A percentile compares a stretch with the other conserved stretches of the same genome.
Conservation (phyloP, 192 early-diverging fungal genomes). For the Gamsiella multidivaricata region DNA sequence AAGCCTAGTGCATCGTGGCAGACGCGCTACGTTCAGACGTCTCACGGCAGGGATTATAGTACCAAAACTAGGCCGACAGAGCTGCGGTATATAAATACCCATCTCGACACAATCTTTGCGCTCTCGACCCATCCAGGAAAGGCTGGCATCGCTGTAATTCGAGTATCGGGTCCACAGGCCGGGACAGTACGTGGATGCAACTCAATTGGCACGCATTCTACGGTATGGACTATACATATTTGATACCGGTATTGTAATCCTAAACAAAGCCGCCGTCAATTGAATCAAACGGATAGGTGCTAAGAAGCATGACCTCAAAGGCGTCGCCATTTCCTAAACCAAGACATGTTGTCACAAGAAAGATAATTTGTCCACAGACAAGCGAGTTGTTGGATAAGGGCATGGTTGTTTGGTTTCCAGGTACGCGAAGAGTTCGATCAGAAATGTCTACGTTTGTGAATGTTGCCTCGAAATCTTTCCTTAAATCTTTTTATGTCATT, state of each 20-base stretch:
- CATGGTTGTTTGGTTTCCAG: constrained; percentile 68
- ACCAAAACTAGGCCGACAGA: not conserved
- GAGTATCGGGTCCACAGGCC: constrained; percentile 73
- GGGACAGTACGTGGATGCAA: constrained; percentile 50
- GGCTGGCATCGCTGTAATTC: constrained; percentile 80
- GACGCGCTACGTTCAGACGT: not conserved
- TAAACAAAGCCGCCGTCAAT: not conserved
- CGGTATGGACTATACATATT: too few relatives aligned
- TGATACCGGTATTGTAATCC: too few relatives aligned
- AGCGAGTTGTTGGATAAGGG: constrained; percentile 67
- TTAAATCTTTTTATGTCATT: too few relatives aligned
- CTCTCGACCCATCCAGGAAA: constrained; percentile 79
- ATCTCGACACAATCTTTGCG: constrained; percentile 76
- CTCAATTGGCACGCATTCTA: not conserved
- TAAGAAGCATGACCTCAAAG: constrained; percentile 41
- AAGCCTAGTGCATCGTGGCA: not conserved
- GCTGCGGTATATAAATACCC: constrained; percentile 38
- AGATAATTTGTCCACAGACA: constrained; percentile 57
- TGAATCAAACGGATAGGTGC: constrained; percentile 6
- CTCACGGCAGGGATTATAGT: too few relatives aligned
- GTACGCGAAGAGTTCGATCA: constrained; percentile 36
- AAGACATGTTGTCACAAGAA: constrained; percentile 56
- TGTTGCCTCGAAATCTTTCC: not conserved
- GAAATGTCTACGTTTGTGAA: not conserved
- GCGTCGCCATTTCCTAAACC: constrained; percentile 48